Percentiles rank a stretch among this genome's conserved stretches.
Evolutionary conservation across 2,329 filamentous ascomycete species (phyloP).

Genomic region (Botrytis cinerea): DNA sequence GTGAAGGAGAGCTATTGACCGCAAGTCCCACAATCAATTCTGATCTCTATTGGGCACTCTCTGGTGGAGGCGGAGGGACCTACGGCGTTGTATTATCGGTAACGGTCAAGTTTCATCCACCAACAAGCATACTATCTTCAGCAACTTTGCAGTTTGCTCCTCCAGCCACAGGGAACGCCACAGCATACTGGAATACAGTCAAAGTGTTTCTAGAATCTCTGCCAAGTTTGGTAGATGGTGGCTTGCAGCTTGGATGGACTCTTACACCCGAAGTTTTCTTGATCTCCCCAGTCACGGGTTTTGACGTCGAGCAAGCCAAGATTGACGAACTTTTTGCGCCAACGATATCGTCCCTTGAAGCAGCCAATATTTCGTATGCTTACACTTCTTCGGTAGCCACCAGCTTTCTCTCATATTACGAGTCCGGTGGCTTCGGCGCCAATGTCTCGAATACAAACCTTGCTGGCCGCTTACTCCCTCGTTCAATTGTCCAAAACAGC

Average conservation of each 20-base stretch:
- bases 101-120: conserved; percentile 41
- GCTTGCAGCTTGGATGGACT: conserved; percentile 6
- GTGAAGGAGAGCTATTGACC: conserved; percentile 47
- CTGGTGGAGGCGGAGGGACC: conserved; percentile 59
- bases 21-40: conserved; percentile 49
- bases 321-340: background rate
- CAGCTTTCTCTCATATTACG: background rate
- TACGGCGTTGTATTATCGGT: conserved; percentile 58
- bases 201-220: conserved; percentile 18
- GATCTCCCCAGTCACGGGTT: background rate
- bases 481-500: background rate
- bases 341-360: background rate
- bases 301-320: background rate
- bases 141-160: conserved; percentile 15
- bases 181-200: conserved; percentile 12
- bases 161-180: background rate
- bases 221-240: conserved; percentile 12
- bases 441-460: background rate
- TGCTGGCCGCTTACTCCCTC: conserved; percentile 3
- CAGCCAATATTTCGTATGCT: background rate
- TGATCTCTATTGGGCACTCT: conserved; percentile 64
- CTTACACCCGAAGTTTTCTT: background rate
- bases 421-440: background rate
- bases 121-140: background rate
- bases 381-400: conserved; percentile 2